Evolutionary conservation across 768 basidiomycete genomes (phyloP), one percentile per base, ranked within the genome.

Genomic region (Chalciporus pseudorubinellus): DNA sequence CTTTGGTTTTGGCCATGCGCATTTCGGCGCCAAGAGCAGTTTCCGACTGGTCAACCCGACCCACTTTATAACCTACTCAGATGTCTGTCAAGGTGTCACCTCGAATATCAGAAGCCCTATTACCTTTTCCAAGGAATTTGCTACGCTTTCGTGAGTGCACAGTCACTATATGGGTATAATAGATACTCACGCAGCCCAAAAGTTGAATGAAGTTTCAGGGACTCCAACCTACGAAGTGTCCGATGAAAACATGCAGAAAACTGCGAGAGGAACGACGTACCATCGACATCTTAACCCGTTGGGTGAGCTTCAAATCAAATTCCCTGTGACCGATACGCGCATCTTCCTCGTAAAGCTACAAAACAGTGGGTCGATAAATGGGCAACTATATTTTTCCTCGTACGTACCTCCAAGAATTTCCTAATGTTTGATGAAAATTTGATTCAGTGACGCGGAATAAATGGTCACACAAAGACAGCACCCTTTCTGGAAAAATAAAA

Each of bases 401-500:
- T 36, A 49, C 68, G 14, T 62, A 87, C 87, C 74, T 92, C 89
- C 26, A 88, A 72, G 62, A 92, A 92, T 72, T 92, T 92, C 44
- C 87, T 89, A 51, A 7, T 29, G n/a, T 50, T 65, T 64, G 46
- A 73, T 68, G 38, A 16, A n/a, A 10, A 2, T 11, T 28, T 28
- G 5, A 22, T 31, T 52, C 11, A 62, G 38, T 48, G 19, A 39
- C 33, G 6, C 19, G 33, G 20, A 6, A 19, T 7, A 33, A 49
- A 43, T 1, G 16, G n/a, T 21, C 22, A 53, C 58, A 68, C 29
- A 45, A 28, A 39, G 19, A 46, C 44, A 42, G 22, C 59, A 88
- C 87, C 97, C 97, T 82, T 99, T 98, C 71, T 99, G 97, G 73
- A 98, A 99, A 77, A 98, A 98, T 42, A 98, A 70, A 39, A 97